Evolutionary conservation across 495 filamentous ascomycete species (phyloP).

Genomic region (Neurospora sp.): DNA sequence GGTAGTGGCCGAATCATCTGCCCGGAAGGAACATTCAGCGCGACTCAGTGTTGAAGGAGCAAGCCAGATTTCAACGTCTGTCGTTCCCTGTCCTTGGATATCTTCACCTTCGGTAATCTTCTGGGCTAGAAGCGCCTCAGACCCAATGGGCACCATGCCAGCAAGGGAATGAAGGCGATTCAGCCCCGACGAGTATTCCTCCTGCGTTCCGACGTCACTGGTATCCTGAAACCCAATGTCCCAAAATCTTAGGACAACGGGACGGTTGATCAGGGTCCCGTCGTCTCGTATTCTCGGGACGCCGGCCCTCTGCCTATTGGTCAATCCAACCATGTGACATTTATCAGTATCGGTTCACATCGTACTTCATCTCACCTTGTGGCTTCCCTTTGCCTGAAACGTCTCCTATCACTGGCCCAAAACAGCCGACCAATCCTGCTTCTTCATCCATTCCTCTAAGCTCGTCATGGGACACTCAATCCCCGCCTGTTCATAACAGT

Average conservation of each 20-base stretch:
- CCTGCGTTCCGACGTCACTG: not conserved
- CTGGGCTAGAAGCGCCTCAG: too few relatives aligned
- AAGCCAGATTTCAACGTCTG: not conserved
- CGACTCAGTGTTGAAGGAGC: not conserved
- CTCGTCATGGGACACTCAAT: slow-evolving; percentile 27
- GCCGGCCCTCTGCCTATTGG: not conserved
- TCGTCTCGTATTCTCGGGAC: not conserved
- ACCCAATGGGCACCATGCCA: too few relatives aligned
- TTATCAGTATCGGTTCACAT: not conserved
- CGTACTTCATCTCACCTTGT: not conserved
- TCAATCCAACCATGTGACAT: not conserved
- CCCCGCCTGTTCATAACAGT: slow-evolving; percentile 11
- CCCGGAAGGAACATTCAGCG: not conserved
- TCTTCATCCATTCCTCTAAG: slow-evolving; percentile 17
- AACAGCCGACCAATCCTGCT: slow-evolving; percentile 16
- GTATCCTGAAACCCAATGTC: not conserved
- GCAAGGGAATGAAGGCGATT: too few relatives aligned
- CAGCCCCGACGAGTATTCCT: not conserved
- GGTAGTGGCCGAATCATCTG: not conserved
- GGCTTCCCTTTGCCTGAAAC: not conserved
- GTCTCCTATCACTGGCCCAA: slow-evolving; percentile 5
- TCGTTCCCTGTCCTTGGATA: not conserved
- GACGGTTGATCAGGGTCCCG: not conserved
- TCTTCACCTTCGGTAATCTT: too few relatives aligned
- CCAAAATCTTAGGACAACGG: not conserved